Base-by-base conservation (phyloP, 139 green algal genomes). In the Chlamydomonas schloesseri region DNA sequence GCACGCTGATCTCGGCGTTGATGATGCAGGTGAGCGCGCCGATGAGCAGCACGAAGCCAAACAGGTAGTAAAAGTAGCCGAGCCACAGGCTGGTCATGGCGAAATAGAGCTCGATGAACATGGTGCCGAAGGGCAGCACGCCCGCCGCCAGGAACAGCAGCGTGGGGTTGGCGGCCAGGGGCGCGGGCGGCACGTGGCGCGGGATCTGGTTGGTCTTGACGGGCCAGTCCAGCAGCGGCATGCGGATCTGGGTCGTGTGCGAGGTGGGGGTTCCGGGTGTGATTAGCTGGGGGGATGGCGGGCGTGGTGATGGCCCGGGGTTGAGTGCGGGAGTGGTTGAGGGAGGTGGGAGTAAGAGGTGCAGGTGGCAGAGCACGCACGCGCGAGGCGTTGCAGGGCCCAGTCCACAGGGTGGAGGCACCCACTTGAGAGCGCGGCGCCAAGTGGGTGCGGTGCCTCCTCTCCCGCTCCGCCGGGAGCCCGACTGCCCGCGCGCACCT, bases 61-160 rank as follows among this genome's bases (percentile, higher is more conserved):
- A 98, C 71, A 97, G 95, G 94, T 99, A 99, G 94, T 99, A 99
- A 72, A 98, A 98, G 93, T 96, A 98, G 53, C 96, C 96, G 86
- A 98, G 94, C 97, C 96, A 99, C 91, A 92, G 53, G 68, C 89
- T 95, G 33, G 94, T 97, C 95, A 99, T 98, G 75, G 96, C 96
- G 87, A 99, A 99, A 94, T 98, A 99, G 33, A 99, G 94, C 94
- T 99, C 97, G 57, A 99, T 97, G 92, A 98, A 99, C 85, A 99
- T 94, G 69, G 96, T 98, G 86, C 97, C 96, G 83, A 99, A 99
- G 21, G 97, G 97, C 84, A 99, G 94, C 83, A 99, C 93, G 79
- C 97, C 97, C 73, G 97, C 93, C 21, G 88, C 93, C 68, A 97
- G 88, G 89, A 98, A 96, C 23, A 99, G 92, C 73, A 98, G 89